phyloP scores from a whole-genome alignment of 179 eudicot genomes.

The Vitellaria paradoxa region DNA sequence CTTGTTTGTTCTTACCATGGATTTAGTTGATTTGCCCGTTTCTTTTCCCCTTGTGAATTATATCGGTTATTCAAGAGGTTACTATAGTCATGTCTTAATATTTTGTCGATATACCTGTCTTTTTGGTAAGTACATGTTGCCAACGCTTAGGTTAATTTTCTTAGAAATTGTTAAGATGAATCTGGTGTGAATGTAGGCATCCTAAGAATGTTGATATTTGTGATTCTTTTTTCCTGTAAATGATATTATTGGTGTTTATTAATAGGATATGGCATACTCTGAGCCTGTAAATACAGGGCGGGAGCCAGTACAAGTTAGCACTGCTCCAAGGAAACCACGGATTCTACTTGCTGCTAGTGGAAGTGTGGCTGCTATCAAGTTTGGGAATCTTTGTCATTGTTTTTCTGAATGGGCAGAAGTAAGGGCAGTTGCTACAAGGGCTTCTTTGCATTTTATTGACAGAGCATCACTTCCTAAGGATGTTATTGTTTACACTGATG shows the following conservation, averaged over 20 bases:
- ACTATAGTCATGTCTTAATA: too few species aligned
- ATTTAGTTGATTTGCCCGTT: too few species aligned
- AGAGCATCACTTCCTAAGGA: conserved; percentile 63
- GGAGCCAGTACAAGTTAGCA: conserved; percentile 29
- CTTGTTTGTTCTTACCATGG: too few species aligned
- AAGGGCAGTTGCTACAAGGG: conserved; percentile 70
- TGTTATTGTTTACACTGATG: conserved; percentile 74
- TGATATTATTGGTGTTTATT: not conserved
- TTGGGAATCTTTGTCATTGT: conserved; percentile 80
- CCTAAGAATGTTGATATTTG: too few species aligned
- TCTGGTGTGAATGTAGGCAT: too few species aligned
- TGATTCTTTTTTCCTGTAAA: not conserved
- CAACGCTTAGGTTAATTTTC: too few species aligned
- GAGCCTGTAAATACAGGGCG: conserved; percentile 24
- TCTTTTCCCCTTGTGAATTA: too few species aligned
- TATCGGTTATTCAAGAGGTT: too few species aligned
- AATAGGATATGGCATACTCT: conserved; percentile 38
- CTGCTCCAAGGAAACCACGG: conserved; percentile 58
- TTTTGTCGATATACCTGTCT: too few species aligned
- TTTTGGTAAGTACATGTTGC: too few species aligned
- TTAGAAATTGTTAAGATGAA: too few species aligned
- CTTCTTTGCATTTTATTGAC: conserved; percentile 82
- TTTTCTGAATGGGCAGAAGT: conserved; percentile 99
- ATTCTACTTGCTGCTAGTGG: conserved; percentile 97
- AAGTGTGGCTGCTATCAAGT: conserved; percentile 95